These are phyloP conservation scores for Phaeoacremonium minimum DNA, from an alignment of 2,329 filamentous ascomycete species.

Conservation along the genomic window DNA sequence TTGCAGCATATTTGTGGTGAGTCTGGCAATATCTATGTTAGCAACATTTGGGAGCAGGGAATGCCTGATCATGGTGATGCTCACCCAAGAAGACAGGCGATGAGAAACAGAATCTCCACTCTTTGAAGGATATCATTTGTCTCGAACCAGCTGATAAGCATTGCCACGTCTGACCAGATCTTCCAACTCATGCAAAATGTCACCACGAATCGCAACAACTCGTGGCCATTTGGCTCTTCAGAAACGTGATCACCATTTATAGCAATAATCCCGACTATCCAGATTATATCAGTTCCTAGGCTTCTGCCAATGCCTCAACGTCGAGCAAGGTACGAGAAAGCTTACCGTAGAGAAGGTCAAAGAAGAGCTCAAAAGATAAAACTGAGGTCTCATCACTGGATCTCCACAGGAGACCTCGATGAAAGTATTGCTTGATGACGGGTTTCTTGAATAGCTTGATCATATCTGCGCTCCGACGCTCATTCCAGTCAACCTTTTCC, in stretches of 20 bases:
- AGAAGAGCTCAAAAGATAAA: conserved; percentile 60
- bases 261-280: conserved; percentile 54
- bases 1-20: conserved; percentile 59
- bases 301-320: not conserved
- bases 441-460: conserved; percentile 57
- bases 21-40: conserved; percentile 21
- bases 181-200: conserved; percentile 62
- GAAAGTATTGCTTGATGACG: conserved; percentile 61
- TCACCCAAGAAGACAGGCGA: conserved; percentile 55
- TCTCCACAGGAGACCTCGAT: conserved; percentile 61
- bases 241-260: conserved; percentile 58
- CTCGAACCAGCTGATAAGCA: conserved; percentile 58
- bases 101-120: conserved; percentile 54
- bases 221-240: conserved; percentile 47
- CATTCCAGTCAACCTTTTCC: conserved; percentile 10
- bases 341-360: conserved; percentile 54
- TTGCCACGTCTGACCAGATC: conserved; percentile 56
- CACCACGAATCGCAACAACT: conserved; percentile 55
- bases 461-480: conserved; percentile 29
- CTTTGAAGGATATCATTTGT: conserved; percentile 57
- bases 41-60: conserved; percentile 3
- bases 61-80: conserved; percentile 4
- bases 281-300: not conserved
- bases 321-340: too few relatives aligned
- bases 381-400: conserved; percentile 55